These are phyloP conservation scores for Hypoxylon sp. DNA, from an alignment of 2,329 filamentous ascomycete genomes.

Conservation along the genomic window DNA sequence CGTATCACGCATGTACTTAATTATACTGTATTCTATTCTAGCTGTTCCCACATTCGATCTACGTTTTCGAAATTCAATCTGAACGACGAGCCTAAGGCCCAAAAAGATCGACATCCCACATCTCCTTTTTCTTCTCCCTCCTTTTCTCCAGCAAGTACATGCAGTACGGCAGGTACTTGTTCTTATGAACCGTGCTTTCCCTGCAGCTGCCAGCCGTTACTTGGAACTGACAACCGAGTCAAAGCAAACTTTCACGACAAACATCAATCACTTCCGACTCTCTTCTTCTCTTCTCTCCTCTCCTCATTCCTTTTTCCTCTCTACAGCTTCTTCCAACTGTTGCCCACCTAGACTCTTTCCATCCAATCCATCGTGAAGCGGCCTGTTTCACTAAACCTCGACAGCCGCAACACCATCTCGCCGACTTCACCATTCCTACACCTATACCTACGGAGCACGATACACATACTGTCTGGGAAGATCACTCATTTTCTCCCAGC, in stretches of 20 bases:
- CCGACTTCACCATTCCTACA: conserved; percentile 33
- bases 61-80: conserved; percentile 41
- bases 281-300: conserved; percentile 30
- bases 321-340: conserved; percentile 19
- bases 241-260: conserved; percentile 40
- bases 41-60: conserved; percentile 40
- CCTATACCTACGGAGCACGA: conserved; percentile 37
- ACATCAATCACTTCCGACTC: conserved; percentile 20
- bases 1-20: conserved; percentile 34
- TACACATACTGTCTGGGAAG: conserved; percentile 31
- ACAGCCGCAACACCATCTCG: conserved; percentile 15
- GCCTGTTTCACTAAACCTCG: conserved; percentile 34
- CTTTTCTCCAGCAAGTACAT: conserved; percentile 24
- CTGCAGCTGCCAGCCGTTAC: conserved; percentile 22
- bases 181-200: conserved; percentile 26
- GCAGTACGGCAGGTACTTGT: conserved; percentile 23
- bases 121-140: conserved; percentile 31
- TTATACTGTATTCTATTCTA: conserved; percentile 38
- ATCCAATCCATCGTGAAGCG: conserved; percentile 25
- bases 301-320: conserved; percentile 21
- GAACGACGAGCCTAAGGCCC: conserved; percentile 27
- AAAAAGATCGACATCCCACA: conserved; percentile 34
- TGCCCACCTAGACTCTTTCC: conserved; percentile 18
- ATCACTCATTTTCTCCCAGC: conserved; percentile 40
- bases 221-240: conserved; percentile 36